Percentiles rank a stretch among this genome's conserved stretches.
These are phyloP conservation scores for Jamesozyma gamospora DNA, from an alignment of 805 yeast genomes.

Conservation along the genomic window DNA sequence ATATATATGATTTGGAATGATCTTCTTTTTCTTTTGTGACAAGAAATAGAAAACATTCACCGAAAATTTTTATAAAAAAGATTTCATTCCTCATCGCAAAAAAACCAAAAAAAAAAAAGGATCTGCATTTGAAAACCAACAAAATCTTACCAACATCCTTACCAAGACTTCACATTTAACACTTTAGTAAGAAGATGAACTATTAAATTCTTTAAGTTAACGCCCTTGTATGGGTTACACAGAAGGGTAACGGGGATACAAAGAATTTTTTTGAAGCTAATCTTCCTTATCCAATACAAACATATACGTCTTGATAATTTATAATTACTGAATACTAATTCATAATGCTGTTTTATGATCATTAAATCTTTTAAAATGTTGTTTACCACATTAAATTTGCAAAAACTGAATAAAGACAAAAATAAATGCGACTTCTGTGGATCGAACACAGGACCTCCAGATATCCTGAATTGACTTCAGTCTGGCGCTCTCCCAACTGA, in stretches of 20 bases:
- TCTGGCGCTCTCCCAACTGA: constrained; percentile 39
- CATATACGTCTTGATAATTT: not conserved
- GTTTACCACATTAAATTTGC: not conserved
- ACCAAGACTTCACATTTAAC: not conserved
- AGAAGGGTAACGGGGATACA: not conserved
- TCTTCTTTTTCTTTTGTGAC: not conserved
- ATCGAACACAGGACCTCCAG: constrained; percentile 85
- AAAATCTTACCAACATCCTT: no score
- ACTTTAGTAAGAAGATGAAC: not conserved
- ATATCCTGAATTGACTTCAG: constrained; percentile 27
- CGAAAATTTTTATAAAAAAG: no score
- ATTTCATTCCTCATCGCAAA: no score
- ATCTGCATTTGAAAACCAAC: no score
- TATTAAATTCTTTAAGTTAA: not conserved
- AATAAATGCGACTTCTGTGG: constrained; percentile 64
- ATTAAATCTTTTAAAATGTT: not conserved
- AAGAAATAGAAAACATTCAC: no score
- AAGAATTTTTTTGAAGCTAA: not conserved
- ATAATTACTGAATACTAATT: not conserved
- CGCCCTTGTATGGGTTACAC: not conserved
- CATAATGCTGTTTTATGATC: not conserved
- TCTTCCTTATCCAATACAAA: not conserved
- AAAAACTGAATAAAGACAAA: constrained; percentile 8
- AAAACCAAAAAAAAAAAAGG: no score
- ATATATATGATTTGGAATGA: not conserved